phyloP scores from a whole-genome alignment of 129 eudicot genomes.

The Lactuca saligna region DNA sequence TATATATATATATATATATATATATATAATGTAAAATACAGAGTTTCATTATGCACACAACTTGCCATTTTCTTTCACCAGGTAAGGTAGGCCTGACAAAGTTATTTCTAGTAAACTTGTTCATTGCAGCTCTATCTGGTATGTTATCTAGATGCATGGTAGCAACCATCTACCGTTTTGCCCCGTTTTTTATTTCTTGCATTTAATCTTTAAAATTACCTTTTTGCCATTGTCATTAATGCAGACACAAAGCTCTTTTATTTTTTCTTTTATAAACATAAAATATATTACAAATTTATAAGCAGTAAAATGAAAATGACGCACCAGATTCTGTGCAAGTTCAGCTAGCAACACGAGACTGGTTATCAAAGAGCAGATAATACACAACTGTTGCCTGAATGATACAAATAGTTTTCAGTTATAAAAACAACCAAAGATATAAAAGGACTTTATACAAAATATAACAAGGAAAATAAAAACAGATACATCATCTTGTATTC shows the following conservation, averaged over 20 bases:
- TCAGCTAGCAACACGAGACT: conserved; percentile 64
- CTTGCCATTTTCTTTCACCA: conserved; percentile 58
- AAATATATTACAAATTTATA: neutral
- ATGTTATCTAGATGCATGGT: conserved; percentile 38
- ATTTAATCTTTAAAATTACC: neutral
- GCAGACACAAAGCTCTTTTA: neutral
- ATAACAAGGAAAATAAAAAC: conserved; percentile 8
- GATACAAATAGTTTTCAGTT: conserved; percentile 5
- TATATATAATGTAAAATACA: neutral
- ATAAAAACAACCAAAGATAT: neutral
- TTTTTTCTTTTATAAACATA: neutral
- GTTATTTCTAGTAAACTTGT: conserved; percentile 31
- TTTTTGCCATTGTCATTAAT: neutral
- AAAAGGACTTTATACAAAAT: no score
- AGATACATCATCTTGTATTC: no score
- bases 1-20: no score
- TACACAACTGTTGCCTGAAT: conserved; percentile 80
- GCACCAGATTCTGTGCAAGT: conserved; percentile 60
- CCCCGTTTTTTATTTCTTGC: no score
- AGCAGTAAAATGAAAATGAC: conserved; percentile 4
- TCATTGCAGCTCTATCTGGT: conserved; percentile 12
- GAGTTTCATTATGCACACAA: conserved; percentile 22
- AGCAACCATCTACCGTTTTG: neutral
- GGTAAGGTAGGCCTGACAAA: conserved; percentile 36
- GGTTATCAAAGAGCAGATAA: conserved; percentile 64